These are phyloP conservation scores for Solanum habrochaites DNA, from an alignment of 257 asterid species.

Conservation along the genomic window DNA sequence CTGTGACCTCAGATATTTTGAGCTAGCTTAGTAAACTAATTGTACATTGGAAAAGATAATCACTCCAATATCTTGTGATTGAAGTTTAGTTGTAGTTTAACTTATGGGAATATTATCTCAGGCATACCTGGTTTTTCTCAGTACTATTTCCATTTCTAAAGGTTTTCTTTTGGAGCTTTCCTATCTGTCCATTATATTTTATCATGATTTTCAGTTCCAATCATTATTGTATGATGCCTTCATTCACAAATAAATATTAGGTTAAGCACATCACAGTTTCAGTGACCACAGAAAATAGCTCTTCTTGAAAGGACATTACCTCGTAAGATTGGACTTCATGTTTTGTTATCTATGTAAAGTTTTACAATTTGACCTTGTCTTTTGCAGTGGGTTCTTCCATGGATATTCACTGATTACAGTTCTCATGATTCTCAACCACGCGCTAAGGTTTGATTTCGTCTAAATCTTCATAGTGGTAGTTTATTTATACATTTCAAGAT, in stretches of 20 bases:
- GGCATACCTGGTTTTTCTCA: neutral
- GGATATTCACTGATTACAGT: constrained; percentile 82
- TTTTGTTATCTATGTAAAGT: neutral
- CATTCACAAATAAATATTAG: neutral
- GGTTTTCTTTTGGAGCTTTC: neutral
- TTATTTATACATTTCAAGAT: neutral
- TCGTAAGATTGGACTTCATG: neutral
- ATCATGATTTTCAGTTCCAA: neutral
- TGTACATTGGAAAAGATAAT: neutral
- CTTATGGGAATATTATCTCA: neutral
- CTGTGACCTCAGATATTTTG: neutral
- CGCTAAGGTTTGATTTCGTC: constrained; percentile 52
- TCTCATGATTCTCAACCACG: constrained; percentile 93
- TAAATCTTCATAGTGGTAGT: neutral
- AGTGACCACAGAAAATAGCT: neutral
- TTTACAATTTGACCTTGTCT: neutral
- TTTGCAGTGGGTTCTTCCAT: constrained; percentile 86
- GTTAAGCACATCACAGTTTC: neutral
- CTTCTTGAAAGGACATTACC: neutral
- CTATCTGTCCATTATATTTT: neutral
- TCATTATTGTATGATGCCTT: neutral
- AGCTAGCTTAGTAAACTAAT: neutral
- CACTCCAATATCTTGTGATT: neutral
- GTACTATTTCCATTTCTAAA: neutral
- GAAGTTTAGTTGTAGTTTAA: neutral